phyloP scores from a whole-genome alignment of 2,329 filamentous ascomycete species.

The Diaporthe ampelina region DNA sequence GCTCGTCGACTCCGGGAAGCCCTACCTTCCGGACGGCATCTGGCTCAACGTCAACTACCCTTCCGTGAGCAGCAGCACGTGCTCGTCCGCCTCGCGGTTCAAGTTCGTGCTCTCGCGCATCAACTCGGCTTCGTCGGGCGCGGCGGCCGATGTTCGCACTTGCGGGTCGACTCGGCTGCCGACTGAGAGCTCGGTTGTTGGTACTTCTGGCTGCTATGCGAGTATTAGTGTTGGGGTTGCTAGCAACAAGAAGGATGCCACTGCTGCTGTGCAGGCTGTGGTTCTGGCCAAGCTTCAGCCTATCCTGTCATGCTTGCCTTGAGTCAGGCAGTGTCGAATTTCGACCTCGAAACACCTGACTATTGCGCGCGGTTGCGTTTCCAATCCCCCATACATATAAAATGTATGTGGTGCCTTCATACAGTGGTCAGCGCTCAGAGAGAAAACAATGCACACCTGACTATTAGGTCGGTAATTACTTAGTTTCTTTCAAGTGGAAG shows the following conservation, averaged over 20 bases:
- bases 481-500: background rate
- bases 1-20: conserved; percentile 68
- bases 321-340: background rate
- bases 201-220: conserved; percentile 68
- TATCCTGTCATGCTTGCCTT: conserved; percentile 36
- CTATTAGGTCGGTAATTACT: background rate
- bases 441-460: too few relatives aligned
- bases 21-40: conserved; percentile 72
- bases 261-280: conserved; percentile 62
- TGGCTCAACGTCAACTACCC: conserved; percentile 81
- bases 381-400: too few relatives aligned
- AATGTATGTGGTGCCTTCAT: too few relatives aligned
- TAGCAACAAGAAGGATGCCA: conserved; percentile 70
- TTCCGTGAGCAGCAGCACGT: conserved; percentile 59
- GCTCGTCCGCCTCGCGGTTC: conserved; percentile 67
- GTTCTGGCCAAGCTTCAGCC: conserved; percentile 64
- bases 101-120: conserved; percentile 76
- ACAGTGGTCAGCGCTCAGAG: too few relatives aligned
- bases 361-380: too few relatives aligned
- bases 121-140: conserved; percentile 55
- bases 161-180: conserved; percentile 71
- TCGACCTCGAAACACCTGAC: too few relatives aligned
- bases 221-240: conserved; percentile 75
- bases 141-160: conserved; percentile 65
- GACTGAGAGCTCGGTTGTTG: conserved; percentile 68